phyloP scores from a whole-genome alignment of 208 protist species.

The Phytomonas sp. region DNA sequence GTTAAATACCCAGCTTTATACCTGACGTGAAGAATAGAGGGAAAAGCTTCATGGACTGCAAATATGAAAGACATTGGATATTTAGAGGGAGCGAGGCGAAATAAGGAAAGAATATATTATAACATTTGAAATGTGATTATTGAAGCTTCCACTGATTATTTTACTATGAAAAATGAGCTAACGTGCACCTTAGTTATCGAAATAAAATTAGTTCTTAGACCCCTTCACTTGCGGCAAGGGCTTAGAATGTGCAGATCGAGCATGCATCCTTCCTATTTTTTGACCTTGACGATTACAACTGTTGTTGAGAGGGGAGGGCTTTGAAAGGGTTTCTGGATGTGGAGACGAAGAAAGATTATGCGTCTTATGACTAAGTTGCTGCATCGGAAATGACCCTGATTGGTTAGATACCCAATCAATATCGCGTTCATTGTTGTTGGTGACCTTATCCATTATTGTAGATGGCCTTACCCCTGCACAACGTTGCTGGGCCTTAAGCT shows the following conservation, averaged over 20 bases:
- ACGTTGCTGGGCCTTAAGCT: slow-evolving; percentile 30
- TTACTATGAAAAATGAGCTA: not conserved
- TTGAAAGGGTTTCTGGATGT: not conserved
- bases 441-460: not conserved
- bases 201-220: not conserved
- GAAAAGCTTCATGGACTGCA: not conserved
- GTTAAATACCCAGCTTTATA: not conserved
- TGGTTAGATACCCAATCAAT: not conserved
- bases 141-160: not conserved
- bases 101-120: not conserved
- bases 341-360: not conserved
- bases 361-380: not conserved
- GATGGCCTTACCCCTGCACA: not conserved
- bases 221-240: not conserved
- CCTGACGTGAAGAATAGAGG: not conserved
- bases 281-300: not conserved
- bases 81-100: not conserved
- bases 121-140: not conserved
- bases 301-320: not conserved
- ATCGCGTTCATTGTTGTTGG: not conserved
- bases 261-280: not conserved
- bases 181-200: not conserved
- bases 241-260: not conserved
- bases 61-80: not conserved
- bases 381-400: not conserved